A percentile compares a stretch with the other conserved stretches of the same genome.
Conservation (phyloP, 208 protist species). For the Acanthamoeba royreba region DNA sequence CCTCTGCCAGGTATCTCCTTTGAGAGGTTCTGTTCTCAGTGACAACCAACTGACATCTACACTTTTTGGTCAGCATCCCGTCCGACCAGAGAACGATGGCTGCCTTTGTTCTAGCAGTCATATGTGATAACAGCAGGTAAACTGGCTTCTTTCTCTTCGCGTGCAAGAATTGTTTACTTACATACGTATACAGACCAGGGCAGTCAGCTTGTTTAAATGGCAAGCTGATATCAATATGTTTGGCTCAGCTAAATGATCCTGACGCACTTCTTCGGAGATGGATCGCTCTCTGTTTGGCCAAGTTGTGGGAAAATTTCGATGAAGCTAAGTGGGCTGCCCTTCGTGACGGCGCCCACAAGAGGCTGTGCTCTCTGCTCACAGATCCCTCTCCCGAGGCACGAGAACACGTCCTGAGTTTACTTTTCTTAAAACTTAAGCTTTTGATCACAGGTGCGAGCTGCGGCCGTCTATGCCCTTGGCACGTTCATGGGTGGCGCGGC, state of each 20-base stretch:
- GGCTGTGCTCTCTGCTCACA: conserved; percentile 61
- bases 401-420: neutral
- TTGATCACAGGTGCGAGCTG: conserved; percentile 62
- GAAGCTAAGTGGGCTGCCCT: conserved; percentile 71
- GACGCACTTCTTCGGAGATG: conserved; percentile 63
- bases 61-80: too few relatives aligned
- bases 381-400: conserved; percentile 62
- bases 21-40: too few relatives aligned
- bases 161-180: neutral
- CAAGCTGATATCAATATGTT: conserved; percentile 29
- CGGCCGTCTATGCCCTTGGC: conserved; percentile 74
- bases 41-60: too few relatives aligned
- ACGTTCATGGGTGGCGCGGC: conserved; percentile 63
- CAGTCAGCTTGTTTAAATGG: conserved; percentile 65
- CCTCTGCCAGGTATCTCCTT: too few relatives aligned
- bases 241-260: conserved; percentile 27
- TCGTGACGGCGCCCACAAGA: conserved; percentile 56
- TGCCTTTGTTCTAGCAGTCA: conserved; percentile 88
- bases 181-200: conserved; percentile 21
- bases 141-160: neutral
- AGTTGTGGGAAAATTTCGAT: conserved; percentile 74
- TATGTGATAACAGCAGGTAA: conserved; percentile 52
- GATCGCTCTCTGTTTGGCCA: conserved; percentile 72
- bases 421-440: neutral
- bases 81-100: conserved; percentile 84